Evolutionary conservation across 2,329 filamentous ascomycete species (phyloP), one percentile per base, ranked within the genome.

Genomic region (Diaporthe helianthi): DNA sequence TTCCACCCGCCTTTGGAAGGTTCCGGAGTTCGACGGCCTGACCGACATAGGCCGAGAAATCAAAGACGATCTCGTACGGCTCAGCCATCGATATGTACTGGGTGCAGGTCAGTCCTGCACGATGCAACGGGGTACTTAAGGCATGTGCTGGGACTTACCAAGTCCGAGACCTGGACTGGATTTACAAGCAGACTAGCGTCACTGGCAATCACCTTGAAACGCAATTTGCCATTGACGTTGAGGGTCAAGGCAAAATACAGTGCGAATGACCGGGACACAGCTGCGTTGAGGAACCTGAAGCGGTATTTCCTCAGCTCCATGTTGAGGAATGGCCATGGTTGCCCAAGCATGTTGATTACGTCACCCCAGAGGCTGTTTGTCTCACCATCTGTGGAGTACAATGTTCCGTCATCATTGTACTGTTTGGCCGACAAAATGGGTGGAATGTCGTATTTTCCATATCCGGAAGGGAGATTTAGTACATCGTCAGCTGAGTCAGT

Each of bases 261-360:
- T 19, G 80, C 76, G 69, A 85, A 88, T 19, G 81, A 80, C 55
- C 83, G 76, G 31, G 80, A 83, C 63, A 86, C 73, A n/a, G 83
- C 80, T 13, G 83, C 81, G 75, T 88, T 83, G 31, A 87, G 80
- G 67, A 88, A 74, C 2, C 87, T 79, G 72, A 89, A 83, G 24
- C 86, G 84, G 76, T 89, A 89, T 75, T 88, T 89, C 74, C 87
- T 83, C 8, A 85, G 86, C 76, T 89, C 84, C 4, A 89, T 86
- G n/a, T 83, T 80, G 12, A 87, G 73, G 71, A 81, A 88, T 3
- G 87, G 87, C 87, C 87, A 89, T 3, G 87, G 87, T 71, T 86
- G 83, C 2, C 84, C 84, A 72, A 89, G 89, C 67, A 88, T 86
- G 53, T 88, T 82, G 63, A 88, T 86, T 2, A 86, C 77, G 73